Conservation (phyloP, 352 stramenopile species). For the Phytophthora crassamura region DNA sequence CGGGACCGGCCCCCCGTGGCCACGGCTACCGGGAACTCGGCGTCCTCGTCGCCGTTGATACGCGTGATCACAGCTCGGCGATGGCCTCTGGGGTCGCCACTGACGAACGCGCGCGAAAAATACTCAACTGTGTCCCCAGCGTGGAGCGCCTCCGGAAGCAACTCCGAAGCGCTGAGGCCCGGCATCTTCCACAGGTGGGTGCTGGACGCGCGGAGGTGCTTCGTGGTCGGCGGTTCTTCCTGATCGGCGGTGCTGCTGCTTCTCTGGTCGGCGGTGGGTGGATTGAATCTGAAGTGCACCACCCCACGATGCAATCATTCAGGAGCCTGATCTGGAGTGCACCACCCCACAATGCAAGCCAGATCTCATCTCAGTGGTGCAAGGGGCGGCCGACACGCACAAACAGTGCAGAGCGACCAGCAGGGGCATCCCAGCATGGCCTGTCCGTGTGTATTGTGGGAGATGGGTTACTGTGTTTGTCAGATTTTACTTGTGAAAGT, state of each 20-base stretch:
- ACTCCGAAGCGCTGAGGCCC: not conserved
- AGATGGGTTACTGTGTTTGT: no score
- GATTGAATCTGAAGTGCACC: no score
- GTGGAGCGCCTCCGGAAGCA: not conserved
- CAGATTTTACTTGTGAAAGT: no score
- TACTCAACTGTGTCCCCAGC: not conserved
- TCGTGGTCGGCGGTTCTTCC: no score
- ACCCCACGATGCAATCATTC: no score
- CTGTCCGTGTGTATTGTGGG: no score
- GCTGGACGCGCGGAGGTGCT: not conserved
- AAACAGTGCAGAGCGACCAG: no score
- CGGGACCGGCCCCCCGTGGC: not conserved
- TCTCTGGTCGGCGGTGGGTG: not conserved
- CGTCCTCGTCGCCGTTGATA: not conserved
- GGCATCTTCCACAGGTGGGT: not conserved
- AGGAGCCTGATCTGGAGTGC: no score
- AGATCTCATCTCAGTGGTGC: no score
- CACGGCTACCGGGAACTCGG: not conserved
- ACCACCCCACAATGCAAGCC: no score
- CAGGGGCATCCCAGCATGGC: no score
- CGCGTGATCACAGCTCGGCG: not conserved
- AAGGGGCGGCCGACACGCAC: no score
- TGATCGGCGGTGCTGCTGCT: not conserved
- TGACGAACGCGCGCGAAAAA: not conserved
- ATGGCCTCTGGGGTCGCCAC: not conserved